phyloP scores from a whole-genome alignment of 306 rosid species.

The Datisca glomerata region DNA sequence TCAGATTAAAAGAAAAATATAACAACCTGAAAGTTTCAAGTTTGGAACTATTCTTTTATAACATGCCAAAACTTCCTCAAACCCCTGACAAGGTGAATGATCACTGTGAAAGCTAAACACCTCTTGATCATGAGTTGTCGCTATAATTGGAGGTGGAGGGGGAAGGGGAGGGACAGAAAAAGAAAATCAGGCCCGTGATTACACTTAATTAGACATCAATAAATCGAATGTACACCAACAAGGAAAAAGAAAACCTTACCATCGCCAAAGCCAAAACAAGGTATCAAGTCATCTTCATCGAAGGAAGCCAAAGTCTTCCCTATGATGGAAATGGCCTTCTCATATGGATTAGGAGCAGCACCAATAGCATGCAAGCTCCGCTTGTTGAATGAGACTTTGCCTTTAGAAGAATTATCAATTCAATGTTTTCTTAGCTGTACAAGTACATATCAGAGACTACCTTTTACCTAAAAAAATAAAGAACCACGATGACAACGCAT shows the following conservation, averaged over 20 bases:
- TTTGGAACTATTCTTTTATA: conserved; percentile 60
- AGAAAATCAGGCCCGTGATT: conserved; percentile 6
- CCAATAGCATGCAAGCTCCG: conserved; percentile 70
- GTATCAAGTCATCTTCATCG: conserved; percentile 87
- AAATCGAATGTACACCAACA: not conserved
- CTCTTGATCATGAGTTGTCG: conserved; percentile 74
- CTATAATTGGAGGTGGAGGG: no score
- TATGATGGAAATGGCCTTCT: conserved; percentile 60
- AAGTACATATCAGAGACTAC: not conserved
- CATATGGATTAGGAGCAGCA: conserved; percentile 68
- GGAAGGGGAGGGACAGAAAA: conserved; percentile 2
- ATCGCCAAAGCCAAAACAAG: conserved; percentile 95
- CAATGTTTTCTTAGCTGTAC: conserved; percentile 13
- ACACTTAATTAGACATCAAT: not conserved
- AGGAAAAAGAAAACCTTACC: conserved; percentile 25
- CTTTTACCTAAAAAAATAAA: not conserved
- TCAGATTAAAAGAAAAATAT: conserved; percentile 1
- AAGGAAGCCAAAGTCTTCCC: conserved; percentile 92
- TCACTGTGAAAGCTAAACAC: conserved; percentile 85
- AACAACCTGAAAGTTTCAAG: conserved; percentile 60
- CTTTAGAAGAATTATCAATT: conserved; percentile 30
- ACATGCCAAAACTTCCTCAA: conserved; percentile 77
- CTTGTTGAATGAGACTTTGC: conserved; percentile 59
- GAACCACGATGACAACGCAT: no score
- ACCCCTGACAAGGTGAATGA: conserved; percentile 76